These are phyloP conservation scores for Neckera pumila DNA, from an alignment of 225 moss, liverwort and hornwort genomes.

Conservation along the genomic window DNA sequence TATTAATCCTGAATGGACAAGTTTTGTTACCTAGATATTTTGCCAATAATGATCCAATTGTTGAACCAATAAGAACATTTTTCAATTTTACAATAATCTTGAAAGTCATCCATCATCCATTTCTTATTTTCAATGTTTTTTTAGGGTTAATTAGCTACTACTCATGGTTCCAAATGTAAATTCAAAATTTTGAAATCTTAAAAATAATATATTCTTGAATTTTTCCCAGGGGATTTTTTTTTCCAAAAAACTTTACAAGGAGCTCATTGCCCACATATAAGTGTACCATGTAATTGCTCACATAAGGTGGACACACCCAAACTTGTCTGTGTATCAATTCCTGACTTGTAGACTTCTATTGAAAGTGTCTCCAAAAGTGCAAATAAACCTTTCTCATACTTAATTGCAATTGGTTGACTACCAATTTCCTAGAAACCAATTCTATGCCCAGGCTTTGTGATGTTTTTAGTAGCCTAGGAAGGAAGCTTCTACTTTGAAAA, in stretches of 20 bases:
- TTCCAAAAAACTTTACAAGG: rapidly evolving
- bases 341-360: not conserved
- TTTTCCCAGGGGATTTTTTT: not conserved
- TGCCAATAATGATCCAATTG: not conserved
- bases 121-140: rapidly evolving
- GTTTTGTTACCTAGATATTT: not conserved
- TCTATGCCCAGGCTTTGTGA: rapidly evolving
- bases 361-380: rapidly evolving
- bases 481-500: not conserved
- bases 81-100: not conserved
- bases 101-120: rapidly evolving
- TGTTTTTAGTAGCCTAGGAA: rapidly evolving
- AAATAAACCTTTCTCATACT: not conserved
- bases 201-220: too few relatives aligned
- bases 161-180: rapidly evolving
- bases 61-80: not conserved
- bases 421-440: rapidly evolving
- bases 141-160: rapidly evolving
- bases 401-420: not conserved
- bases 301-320: rapidly evolving
- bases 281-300: rapidly evolving
- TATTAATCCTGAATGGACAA: rapidly evolving
- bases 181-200: not conserved
- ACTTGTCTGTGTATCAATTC: rapidly evolving
- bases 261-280: not conserved